Evolutionary conservation across 371 early-diverging fungal genomes (phyloP).

Genomic region (Lichtheimia ornata): DNA sequence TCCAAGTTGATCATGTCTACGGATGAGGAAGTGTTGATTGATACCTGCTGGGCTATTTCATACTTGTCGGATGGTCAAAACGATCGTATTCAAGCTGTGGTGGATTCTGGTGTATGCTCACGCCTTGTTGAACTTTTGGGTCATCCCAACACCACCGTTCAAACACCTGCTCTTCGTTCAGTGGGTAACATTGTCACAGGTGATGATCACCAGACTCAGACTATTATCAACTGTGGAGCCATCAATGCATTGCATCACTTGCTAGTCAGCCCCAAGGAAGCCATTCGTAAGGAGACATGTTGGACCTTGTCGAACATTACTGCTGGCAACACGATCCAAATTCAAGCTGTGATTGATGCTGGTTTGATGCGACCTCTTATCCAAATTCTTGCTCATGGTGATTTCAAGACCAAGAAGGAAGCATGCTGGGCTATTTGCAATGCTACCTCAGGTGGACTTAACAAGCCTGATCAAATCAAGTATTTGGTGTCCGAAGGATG

Average conservation of each 20-base stretch:
- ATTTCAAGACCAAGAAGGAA: slow-evolving; percentile 98
- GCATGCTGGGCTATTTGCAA: slow-evolving; percentile 99
- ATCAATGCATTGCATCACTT: slow-evolving; percentile 82
- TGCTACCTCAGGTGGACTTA: slow-evolving; percentile 92
- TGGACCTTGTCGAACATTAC: slow-evolving; percentile 99
- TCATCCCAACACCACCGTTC: slow-evolving; percentile 85
- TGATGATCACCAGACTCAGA: slow-evolving; percentile 97
- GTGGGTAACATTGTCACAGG: slow-evolving; percentile 99
- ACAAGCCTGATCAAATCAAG: slow-evolving; percentile 86
- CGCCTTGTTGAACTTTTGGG: slow-evolving; percentile 92
- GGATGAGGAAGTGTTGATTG: slow-evolving; percentile 97
- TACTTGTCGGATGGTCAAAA: slow-evolving; percentile 97
- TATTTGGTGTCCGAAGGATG: slow-evolving; percentile 91
- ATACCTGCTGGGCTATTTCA: slow-evolving; percentile 99
- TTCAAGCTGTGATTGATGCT: slow-evolving; percentile 94
- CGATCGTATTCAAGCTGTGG: slow-evolving; percentile 95
- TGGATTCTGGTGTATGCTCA: slow-evolving; percentile 93
- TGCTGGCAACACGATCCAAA: slow-evolving; percentile 97
- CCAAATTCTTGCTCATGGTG: slow-evolving; percentile 84
- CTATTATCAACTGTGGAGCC: slow-evolving; percentile 89
- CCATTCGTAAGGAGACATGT: slow-evolving; percentile 99
- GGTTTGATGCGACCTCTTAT: slow-evolving; percentile 94
- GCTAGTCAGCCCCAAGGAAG: slow-evolving; percentile 86
- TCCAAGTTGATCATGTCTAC: slow-evolving; percentile 85
- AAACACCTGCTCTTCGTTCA: slow-evolving; percentile 97